phyloP scores from a whole-genome alignment of 305 asterid species.

The Rubia balearica region DNA sequence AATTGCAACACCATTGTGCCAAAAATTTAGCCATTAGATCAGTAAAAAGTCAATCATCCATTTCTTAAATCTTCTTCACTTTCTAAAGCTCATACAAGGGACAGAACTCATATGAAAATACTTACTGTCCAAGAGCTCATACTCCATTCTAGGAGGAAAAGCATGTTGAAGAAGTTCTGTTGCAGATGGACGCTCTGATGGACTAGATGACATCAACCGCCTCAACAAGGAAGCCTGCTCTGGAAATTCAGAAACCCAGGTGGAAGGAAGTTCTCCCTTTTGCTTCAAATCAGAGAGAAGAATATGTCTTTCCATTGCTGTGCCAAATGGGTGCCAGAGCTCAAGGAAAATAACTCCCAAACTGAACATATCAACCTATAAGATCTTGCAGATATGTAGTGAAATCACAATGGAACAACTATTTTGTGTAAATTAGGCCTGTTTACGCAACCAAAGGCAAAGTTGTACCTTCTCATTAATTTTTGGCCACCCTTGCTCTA shows the following conservation, averaged over 20 bases:
- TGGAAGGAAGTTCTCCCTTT: conserved; percentile 80
- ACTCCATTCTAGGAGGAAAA: conserved; percentile 94
- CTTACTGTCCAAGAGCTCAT: conserved; percentile 84
- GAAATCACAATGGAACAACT: conserved; percentile 18
- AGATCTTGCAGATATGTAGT: conserved; percentile 24
- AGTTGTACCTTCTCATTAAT: conserved; percentile 75
- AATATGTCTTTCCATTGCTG: conserved; percentile 92
- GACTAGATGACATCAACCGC: conserved; percentile 73
- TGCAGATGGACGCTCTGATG: conserved; percentile 96
- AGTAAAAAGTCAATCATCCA: neutral
- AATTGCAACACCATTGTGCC: neutral
- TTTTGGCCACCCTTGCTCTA: conserved; percentile 98
- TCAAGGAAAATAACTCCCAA: conserved; percentile 90
- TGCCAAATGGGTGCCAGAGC: conserved; percentile 96
- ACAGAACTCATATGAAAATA: conserved; percentile 6
- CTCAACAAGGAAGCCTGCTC: conserved; percentile 81
- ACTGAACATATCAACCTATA: conserved; percentile 95
- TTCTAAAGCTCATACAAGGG: neutral
- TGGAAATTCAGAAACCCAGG: conserved; percentile 69
- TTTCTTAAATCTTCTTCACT: neutral
- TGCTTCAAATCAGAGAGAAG: conserved; percentile 82
- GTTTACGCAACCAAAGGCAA: neutral
- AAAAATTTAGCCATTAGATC: neutral
- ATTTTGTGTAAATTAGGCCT: neutral
- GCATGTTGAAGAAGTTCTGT: conserved; percentile 84